Base-by-base conservation (phyloP, 164 flowering plant genomes). In the Malania oleifera region DNA sequence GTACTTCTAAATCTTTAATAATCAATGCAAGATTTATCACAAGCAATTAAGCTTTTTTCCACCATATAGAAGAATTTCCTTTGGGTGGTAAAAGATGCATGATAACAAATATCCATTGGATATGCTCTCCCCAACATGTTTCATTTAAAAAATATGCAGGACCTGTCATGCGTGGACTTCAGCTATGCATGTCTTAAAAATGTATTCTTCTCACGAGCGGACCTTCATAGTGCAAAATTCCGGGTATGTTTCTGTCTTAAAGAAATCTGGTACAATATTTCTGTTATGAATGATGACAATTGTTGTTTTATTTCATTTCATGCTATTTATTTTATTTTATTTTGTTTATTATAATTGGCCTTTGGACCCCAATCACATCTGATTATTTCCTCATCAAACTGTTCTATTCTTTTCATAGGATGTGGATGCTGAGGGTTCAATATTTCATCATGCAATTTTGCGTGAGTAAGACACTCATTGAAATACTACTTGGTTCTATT, bases 151-250 rank as follows among this genome's bases (percentile, higher is more conserved):
- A 52, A 51, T 57, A 23, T 67, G 59, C 84, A 92, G 98, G 98
- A 92, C 70, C 78, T 92, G 18, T 92, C 91, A 54, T 57, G 8
- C 70, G 97, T 92, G 61, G 97, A 92, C 72, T 92, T 92, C 84
- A 87, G 98, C 76, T 76, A 72, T 80, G 93, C 91, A 28, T 75
- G 84, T 63, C 83, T 92, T 40, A 73, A 64, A 65, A 77, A 73
- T 72, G 90, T 86, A 4, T 82, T 87, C 61, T 92, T 92, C 72
- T 87, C 97, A 54, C 87, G 85, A 57, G 96, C 98, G 60, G 84
- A 89, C 71, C 96, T 92, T 66, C 96, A 87, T 20, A 74, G 81
- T 66, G 93, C 98, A 34, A 92, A 87, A 77, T 90, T 92, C 59
- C 78, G 75, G 80, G 98, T 92, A 68, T 20, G 80, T 59, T 49